Base-by-base conservation (phyloP, 1,139 yeast species). In the Starmera stellimalicola region DNA sequence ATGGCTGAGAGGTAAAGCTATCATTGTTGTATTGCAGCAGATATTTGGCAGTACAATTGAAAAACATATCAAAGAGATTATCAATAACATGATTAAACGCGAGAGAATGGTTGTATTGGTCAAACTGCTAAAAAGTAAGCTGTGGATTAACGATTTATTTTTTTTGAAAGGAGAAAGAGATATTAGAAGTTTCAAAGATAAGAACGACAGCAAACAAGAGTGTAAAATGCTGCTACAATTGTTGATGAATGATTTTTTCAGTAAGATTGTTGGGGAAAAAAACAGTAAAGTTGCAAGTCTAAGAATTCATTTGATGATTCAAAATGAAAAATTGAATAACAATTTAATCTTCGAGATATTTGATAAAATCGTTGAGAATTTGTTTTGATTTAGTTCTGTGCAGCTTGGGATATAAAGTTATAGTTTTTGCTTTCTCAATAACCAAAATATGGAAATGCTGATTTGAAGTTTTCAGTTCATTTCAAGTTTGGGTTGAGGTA, bases 11-110 rank as follows among this genome's bases (percentile, higher is more conserved):
- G 96, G 95, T 0, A 64, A 88, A 32, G 95, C 96, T 0, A 65
- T 85, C 5, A 68, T 87, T 27, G 77, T 85, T 3, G 74, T 88
- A 4, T 62, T 87, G 29, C 96, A 87, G 53, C 95, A 85, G 54
- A 55, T 88, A 2, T 68, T 88, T 34, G 96, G 96, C 0, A 84
- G 94, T 3, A 81, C 96, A 0, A 78, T 87, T 37, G 96, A 88
- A 50, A 77, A 74, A 49, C 78, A 78, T 41, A 68, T 79, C 7
- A 60, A 75, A 27, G 69, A 66, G n/a, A 57, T 58, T 44, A 66
- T 66, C 54, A 65, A 47, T 47, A 62, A 51, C 39, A 53, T 53
- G 37, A 68, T 67, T 28, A 62, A 70, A 6, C 77, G 74, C 34
- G 71, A 66, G 18, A 66, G 62, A 19, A 50, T 82, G 1, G 57